These are phyloP conservation scores for Alternaria sp. DNA, from an alignment of 2,329 filamentous ascomycete species.

Conservation along the genomic window DNA sequence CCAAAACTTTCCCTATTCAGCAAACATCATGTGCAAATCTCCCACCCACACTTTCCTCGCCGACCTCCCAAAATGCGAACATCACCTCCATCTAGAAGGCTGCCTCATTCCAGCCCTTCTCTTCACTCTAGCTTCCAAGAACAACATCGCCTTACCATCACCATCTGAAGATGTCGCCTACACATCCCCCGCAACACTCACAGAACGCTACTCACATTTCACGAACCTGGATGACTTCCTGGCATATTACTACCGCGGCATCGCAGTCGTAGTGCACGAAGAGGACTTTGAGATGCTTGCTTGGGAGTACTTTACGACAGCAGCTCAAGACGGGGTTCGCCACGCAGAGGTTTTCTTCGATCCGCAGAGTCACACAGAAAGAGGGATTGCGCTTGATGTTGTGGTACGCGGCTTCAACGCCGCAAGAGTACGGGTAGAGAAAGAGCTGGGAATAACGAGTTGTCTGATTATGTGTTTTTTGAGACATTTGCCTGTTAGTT, in stretches of 20 bases:
- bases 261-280: slow-evolving; percentile 70
- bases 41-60: slow-evolving; percentile 32
- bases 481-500: slow-evolving; percentile 69
- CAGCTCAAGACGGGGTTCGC: slow-evolving; percentile 69
- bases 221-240: slow-evolving; percentile 79
- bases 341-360: slow-evolving; percentile 85
- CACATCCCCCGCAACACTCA: slow-evolving; percentile 65
- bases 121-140: slow-evolving; percentile 72
- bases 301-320: slow-evolving; percentile 73
- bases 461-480: slow-evolving; percentile 76
- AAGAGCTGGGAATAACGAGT: slow-evolving; percentile 70
- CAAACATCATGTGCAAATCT: slow-evolving; percentile 30
- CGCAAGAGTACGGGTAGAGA: slow-evolving; percentile 67
- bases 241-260: slow-evolving; percentile 79
- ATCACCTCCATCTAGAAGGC: slow-evolving; percentile 82
- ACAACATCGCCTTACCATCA: slow-evolving; percentile 66
- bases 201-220: slow-evolving; percentile 71
- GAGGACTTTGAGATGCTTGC: slow-evolving; percentile 77
- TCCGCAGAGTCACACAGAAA: slow-evolving; percentile 74
- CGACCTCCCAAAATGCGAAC: slow-evolving; percentile 77
- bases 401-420: slow-evolving; percentile 70
- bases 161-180: slow-evolving; percentile 68
- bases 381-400: slow-evolving; percentile 69
- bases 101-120: slow-evolving; percentile 74
- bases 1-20: background rate